Evolutionary conservation across 1,284 basidiomycete genomes (phyloP), one percentile per base, ranked within the genome.

Genomic region (Athelia sp.): DNA sequence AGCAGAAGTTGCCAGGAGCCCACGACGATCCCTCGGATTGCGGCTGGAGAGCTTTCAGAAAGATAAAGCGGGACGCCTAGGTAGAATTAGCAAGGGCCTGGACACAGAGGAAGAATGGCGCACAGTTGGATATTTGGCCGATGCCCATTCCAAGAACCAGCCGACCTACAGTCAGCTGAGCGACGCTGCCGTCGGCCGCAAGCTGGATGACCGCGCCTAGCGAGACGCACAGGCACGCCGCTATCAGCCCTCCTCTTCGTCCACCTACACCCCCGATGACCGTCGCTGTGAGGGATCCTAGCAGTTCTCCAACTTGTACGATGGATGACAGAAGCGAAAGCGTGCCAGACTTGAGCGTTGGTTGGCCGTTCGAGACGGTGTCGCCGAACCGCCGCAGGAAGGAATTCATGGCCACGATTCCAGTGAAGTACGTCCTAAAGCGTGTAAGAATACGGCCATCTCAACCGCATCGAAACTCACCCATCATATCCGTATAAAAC

Each of bases 301-400:
- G 43, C 32, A 54, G 51, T 19, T 54, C 53, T 17, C 53, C 53
- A 23, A 50, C 53, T 47, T 54, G 53, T 14, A 54, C 53, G 32
- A 54, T 54, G 4, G 53, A 54, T 13, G 53, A 47, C 26, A 54
- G 46, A 18, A 54, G 42, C 17, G 53, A 54, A 15, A 36, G 48
- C 15, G 49, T 43, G 29, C 40, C 18, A 2, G 50, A 49, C 3
- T 51, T 45, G 31, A 54, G 49, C 17, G 45, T 22, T 21, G 49
- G 49, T 2, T 15, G 23, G 21, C 35, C 43, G 31, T 44, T 32
- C 10, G 52, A 23, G 22, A 22, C 34, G 15, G n/a, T 23, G 2
- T 40, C 35, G 4, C 53, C 53, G 19, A 43, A 54, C 18, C 52
- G 46, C 1, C 19, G 19, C 17, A 50, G 49, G 42, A 54, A 54